Evolutionary conservation across 768 basidiomycete genomes (phyloP).

Genomic region (Panellus pusillus): DNA sequence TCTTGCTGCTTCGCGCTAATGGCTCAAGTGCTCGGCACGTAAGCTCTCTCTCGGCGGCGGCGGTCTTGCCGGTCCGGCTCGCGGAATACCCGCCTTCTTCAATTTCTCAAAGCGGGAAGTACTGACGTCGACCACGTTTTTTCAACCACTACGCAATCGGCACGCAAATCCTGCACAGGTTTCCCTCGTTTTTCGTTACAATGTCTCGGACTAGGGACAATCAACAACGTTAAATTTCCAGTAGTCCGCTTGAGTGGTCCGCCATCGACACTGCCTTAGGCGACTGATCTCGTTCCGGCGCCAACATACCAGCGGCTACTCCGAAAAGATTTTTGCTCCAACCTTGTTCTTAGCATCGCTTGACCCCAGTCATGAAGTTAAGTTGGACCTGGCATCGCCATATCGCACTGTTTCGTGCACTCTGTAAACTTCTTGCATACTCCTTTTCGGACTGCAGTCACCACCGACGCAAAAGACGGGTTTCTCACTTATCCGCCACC

Average conservation of each 20-base stretch:
- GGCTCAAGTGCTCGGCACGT: no score
- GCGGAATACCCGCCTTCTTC: no score
- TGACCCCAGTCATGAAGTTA: not conserved
- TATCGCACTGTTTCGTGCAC: constrained; percentile 17
- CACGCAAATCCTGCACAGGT: not conserved
- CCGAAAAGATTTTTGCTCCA: not conserved
- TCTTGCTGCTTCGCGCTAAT: no score
- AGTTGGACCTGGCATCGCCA: constrained; percentile 15
- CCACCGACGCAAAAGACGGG: constrained; percentile 18
- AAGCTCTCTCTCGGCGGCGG: no score
- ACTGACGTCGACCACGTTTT: no score
- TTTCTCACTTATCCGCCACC: constrained; percentile 4
- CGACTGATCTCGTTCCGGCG: not conserved
- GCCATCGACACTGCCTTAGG: constrained; percentile 13
- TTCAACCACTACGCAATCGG: not conserved
- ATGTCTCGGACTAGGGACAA: not conserved
- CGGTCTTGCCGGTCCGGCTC: no score
- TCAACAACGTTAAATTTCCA: constrained; percentile 4
- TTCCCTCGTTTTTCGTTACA: not conserved
- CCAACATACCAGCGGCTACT: not conserved
- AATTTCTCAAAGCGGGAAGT: no score
- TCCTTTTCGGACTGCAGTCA: constrained; percentile 11
- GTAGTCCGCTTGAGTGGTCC: not conserved
- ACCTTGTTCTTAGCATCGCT: constrained; percentile 20
- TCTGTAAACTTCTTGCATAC: not conserved